Percentiles rank a stretch among this genome's conserved stretches.
phyloP scores from a whole-genome alignment of 2,329 filamentous ascomycete genomes.

The Beauveria brongniartii region DNA sequence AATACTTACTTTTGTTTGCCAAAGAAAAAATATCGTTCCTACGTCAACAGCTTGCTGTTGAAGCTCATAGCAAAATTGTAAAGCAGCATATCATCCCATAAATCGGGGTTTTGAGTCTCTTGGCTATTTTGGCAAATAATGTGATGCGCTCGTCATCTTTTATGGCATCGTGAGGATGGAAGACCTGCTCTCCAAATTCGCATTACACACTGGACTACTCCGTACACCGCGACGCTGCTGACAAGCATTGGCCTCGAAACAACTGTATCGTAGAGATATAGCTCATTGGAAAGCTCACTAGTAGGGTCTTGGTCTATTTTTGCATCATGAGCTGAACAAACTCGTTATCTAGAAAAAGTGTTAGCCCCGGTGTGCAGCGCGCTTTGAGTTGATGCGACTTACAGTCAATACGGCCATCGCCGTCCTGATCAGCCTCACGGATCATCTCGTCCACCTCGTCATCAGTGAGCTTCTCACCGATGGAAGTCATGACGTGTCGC shows the following conservation, averaged over 20 bases:
- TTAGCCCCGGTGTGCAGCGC: neutral
- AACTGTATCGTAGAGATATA: neutral
- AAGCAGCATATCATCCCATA: neutral
- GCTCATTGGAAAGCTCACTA: neutral
- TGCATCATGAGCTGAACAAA: constrained; percentile 96
- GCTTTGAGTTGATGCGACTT: constrained; percentile 25
- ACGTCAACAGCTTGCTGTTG: neutral
- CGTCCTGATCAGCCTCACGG: constrained; percentile 81
- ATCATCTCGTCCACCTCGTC: constrained; percentile 94
- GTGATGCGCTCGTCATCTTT: neutral
- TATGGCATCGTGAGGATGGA: neutral
- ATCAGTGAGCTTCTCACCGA: constrained; percentile 84
- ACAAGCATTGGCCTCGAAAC: neutral
- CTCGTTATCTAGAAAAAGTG: constrained; percentile 61
- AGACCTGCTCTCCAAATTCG: neutral
- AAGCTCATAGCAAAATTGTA: neutral
- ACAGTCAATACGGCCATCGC: constrained; percentile 85
- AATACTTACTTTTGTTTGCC: neutral
- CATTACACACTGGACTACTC: neutral
- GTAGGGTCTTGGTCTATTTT: constrained; percentile 51
- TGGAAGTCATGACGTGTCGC: constrained; percentile 86
- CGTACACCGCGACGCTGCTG: neutral
- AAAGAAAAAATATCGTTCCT: neutral
- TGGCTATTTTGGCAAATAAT: neutral
- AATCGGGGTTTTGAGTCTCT: neutral